phyloP scores from a whole-genome alignment of 129 eudicot species.

The Arctium minus region DNA sequence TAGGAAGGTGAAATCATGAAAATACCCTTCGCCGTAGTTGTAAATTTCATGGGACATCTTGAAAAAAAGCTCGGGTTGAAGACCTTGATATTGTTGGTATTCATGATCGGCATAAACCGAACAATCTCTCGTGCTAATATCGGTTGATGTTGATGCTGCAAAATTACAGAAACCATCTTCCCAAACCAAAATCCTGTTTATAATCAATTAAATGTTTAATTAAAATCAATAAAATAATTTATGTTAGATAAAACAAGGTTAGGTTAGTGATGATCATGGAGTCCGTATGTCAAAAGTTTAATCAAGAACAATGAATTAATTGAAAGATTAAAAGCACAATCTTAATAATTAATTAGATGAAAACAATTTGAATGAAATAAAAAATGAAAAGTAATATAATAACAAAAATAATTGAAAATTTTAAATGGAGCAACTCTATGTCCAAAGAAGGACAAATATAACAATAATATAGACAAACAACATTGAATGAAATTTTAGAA shows the following conservation, averaged over 20 bases:
- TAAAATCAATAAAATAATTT: no score
- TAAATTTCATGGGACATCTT: slow-evolving; percentile 99
- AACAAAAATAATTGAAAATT: no score
- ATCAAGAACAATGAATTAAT: not conserved
- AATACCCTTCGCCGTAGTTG: slow-evolving; percentile 98
- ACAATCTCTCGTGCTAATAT: slow-evolving; percentile 46
- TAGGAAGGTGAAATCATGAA: not conserved
- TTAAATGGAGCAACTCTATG: not conserved
- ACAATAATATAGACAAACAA: not conserved
- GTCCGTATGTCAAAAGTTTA: not conserved
- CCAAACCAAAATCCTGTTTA: slow-evolving; percentile 92
- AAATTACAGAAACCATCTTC: slow-evolving; percentile 99
- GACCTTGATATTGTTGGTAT: slow-evolving; percentile 66
- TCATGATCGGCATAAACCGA: slow-evolving; percentile 40
- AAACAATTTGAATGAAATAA: not conserved
- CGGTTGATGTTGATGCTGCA: slow-evolving; percentile 69
- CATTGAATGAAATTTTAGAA: not conserved
- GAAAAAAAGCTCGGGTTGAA: slow-evolving; percentile 97
- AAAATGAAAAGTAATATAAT: no score
- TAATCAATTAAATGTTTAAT: not conserved
- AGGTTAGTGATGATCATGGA: not conserved
- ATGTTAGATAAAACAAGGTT: not conserved
- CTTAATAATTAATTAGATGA: not conserved
- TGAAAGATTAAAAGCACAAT: not conserved
- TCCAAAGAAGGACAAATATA: not conserved